These are phyloP conservation scores for Kernera saxatilis DNA, from an alignment of 345 rosid species.

Conservation along the genomic window DNA sequence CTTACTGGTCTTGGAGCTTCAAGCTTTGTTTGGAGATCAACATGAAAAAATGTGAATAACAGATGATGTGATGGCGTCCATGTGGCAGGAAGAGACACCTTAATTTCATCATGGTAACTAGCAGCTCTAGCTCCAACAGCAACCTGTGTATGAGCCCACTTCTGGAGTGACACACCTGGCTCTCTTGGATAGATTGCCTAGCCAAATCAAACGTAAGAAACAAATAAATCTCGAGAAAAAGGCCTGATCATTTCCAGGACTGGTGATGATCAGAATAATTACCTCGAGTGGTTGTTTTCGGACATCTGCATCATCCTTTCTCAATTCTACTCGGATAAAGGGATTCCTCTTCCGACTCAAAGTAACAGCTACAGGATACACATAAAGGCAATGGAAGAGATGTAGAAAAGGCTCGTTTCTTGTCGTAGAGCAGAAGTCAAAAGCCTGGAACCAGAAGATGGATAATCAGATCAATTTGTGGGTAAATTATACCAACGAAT, in stretches of 20 bases:
- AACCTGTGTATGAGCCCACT: constrained; percentile 90
- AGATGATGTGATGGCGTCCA: constrained; percentile 98
- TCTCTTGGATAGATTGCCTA: constrained; percentile 91
- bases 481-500: neutral
- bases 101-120: constrained; percentile 88
- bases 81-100: constrained; percentile 78
- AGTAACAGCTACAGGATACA: constrained; percentile 78
- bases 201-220: constrained; percentile 30
- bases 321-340: constrained; percentile 81
- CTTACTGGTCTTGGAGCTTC: constrained; percentile 99
- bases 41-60: constrained; percentile 90
- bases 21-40: constrained; percentile 94
- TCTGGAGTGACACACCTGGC: constrained; percentile 62
- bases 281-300: constrained; percentile 95
- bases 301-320: constrained; percentile 89
- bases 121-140: constrained; percentile 83
- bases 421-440: constrained; percentile 89
- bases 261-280: constrained; percentile 20
- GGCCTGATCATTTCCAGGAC: constrained; percentile 1
- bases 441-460: constrained; percentile 71
- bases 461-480: neutral
- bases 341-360: constrained; percentile 91
- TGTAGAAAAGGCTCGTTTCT: constrained; percentile 97
- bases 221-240: constrained; percentile 6
- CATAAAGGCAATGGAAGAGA: constrained; percentile 92